Evolutionary conservation across 106 monocot genomes (phyloP), one percentile per base, ranked within the genome.

Genomic region (Dactylorhiza incarnata): DNA sequence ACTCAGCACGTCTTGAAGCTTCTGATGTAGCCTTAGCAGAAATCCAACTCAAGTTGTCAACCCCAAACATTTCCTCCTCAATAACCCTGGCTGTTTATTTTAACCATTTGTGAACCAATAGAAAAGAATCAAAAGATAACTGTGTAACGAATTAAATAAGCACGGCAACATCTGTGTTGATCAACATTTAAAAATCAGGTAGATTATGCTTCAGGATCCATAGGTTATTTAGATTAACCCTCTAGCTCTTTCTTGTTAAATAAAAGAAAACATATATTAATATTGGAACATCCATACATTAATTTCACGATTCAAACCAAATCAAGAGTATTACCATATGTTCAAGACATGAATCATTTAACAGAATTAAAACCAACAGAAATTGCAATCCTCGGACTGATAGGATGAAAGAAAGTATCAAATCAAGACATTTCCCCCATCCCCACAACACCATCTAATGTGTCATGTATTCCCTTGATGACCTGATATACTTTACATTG

Each of bases 11-110:
- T 53, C 61, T 82, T 73, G 93, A 79, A 77, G 93, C 89, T 76
- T 86, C 84, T 47, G 84, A 76, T 47, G 93, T 93, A 49, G 93
- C 87, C 78, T 82, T 93, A 20, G 93, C 89, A 73, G 93, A 94
- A 63, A 94, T 94, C 94, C 94, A 94, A 52, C 90, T 88, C 77
- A 94, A 68, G 55, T 94, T 94, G 25, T 94, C 90, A 65, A 90
- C 71, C 19, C 94, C 94, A 85, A 94, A 90, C 78, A 90, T 94
- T 74, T 90, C 90, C 75, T 94, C 94, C 78, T 94, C 94, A 71
- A 94, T 90, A 62, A 94, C 86, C 80, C 94, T 88, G 51, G 94
- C 94, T 94, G 77, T 80, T 71, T 37, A 76, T 61, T 68, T 24
- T 49, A 74, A 50, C 25, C 43, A 80, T 73, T 26, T 81, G 63